Base-by-base conservation (phyloP, 2,329 filamentous ascomycete genomes). In the Colletotrichum musae region DNA sequence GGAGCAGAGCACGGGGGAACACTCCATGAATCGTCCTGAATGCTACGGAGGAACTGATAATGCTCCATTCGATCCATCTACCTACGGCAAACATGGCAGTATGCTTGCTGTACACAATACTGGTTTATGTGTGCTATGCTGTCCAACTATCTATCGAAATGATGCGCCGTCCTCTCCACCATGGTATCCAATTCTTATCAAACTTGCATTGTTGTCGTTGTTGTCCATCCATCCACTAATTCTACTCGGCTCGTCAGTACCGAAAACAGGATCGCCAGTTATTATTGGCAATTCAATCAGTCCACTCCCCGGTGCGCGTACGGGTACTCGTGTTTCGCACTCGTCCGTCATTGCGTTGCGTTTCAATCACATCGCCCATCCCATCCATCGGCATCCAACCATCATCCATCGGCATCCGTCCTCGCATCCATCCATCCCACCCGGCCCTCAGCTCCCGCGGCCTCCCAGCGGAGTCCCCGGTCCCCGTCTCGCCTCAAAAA, bases 151-250 rank as follows among this genome's bases (percentile, higher is more conserved):
- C 2, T 24, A 24, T 24, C 21, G 21, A 24, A 24, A 24, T 24
- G 21, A 24, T 24, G 21, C 21, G 21, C 21, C 21, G 21, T 24
- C 21, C 21, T 24, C 28, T 32, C 28, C 28, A 32, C 28, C 28
- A 32, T 9, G 28, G 26, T 58, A 24, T 47, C 57, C 57, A 58
- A 48, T 43, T 58, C 43, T 48, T 16, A 58, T 58, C 57, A 58
- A 58, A 50, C 57, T 48, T 26, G 28, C 24, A 18, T n/a, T 18
- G 43, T n/a, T 18, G 18, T 21, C 12, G 58, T 39, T 12, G 21
- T 45, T 24, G 58, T 32, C 28, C 28, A 32, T 18, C 18, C 18
- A 18, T 18, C 18, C 18, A 18, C 18, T 18, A 18, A 18, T 18
- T 24, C 21, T 4, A 24, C 21, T 24, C 21, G 21, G 2, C 21